phyloP scores from a whole-genome alignment of 225 moss, liverwort and hornwort genomes.

The Polytrichum commune region DNA sequence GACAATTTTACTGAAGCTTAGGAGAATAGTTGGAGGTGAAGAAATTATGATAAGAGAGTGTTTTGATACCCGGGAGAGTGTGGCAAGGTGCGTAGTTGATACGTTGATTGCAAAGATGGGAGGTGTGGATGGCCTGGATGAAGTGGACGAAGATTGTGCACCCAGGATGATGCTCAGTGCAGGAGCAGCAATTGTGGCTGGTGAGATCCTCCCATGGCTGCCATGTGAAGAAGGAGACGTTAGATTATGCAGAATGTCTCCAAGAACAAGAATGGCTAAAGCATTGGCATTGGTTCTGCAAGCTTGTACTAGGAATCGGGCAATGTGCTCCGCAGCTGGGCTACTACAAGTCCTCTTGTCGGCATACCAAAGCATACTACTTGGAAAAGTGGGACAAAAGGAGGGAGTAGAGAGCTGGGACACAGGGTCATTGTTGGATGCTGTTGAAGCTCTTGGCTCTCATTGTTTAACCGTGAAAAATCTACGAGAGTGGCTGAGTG shows the following conservation, averaged over 20 bases:
- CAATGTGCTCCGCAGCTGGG: conserved; percentile 90
- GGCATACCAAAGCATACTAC: conserved; percentile 59
- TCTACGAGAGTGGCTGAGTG: conserved; percentile 78
- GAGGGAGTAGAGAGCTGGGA: conserved; percentile 54
- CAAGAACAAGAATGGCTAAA: conserved; percentile 78
- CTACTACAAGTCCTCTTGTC: conserved; percentile 72
- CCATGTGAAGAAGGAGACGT: conserved; percentile 49
- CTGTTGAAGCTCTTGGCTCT: conserved; percentile 83
- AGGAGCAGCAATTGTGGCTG: conserved; percentile 78
- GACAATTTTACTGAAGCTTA: conserved; percentile 55
- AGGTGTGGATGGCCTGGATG: conserved; percentile 69
- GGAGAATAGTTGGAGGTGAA: conserved; percentile 71
- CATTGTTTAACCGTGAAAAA: conserved; percentile 68
- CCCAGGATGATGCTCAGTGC: conserved; percentile 90
- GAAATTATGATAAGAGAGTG: conserved; percentile 42
- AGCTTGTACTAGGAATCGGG: conserved; percentile 86
- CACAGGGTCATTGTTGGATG: conserved; percentile 59
- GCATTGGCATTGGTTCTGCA: conserved; percentile 78
- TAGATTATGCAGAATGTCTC: conserved; percentile 38
- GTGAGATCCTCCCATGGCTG: conserved; percentile 79
- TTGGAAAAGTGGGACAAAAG: conserved; percentile 38
- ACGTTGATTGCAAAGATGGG: conserved; percentile 88
- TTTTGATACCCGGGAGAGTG: conserved; percentile 43
- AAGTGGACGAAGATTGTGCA: conserved; percentile 50
- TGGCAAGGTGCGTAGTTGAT: conserved; percentile 70